These are phyloP conservation scores for Periconia digitata DNA, from an alignment of 2,329 filamentous ascomycete genomes.

Conservation along the genomic window DNA sequence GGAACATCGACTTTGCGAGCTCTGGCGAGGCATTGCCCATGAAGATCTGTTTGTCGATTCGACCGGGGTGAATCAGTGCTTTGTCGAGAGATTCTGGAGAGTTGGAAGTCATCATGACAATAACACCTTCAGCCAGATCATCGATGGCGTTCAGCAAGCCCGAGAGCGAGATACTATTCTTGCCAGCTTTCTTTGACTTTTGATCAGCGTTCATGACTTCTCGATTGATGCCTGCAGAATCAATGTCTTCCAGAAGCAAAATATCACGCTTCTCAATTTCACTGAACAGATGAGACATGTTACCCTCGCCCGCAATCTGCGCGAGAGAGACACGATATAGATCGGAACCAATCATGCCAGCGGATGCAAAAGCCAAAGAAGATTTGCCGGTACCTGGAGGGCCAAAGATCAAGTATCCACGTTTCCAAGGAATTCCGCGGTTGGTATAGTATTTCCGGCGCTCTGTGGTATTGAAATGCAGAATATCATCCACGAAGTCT, in stretches of 20 bases:
- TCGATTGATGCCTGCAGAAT: constrained; percentile 80
- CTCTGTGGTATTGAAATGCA: background rate
- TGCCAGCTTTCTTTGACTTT: constrained; percentile 49
- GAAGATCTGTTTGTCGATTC: constrained; percentile 54
- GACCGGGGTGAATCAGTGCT: constrained; percentile 63
- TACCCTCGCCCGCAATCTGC: constrained; percentile 75
- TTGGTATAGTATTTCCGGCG: constrained; percentile 76
- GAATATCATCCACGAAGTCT: constrained; percentile 6
- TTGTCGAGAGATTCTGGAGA: constrained; percentile 39
- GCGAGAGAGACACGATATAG: constrained; percentile 84
- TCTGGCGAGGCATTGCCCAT: constrained; percentile 16
- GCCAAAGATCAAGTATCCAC: constrained; percentile 81
- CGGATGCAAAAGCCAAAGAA: constrained; percentile 87
- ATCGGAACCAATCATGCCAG: constrained; percentile 81
- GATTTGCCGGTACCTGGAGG: constrained; percentile 87
- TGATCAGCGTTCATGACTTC: constrained; percentile 61
- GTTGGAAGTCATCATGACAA: constrained; percentile 35
- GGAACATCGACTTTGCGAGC: constrained; percentile 20
- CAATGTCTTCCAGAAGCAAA: constrained; percentile 80
- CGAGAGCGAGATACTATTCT: constrained; percentile 87
- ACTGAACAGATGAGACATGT: constrained; percentile 78
- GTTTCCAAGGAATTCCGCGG: constrained; percentile 83
- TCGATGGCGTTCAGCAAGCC: constrained; percentile 70
- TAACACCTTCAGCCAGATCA: constrained; percentile 2
- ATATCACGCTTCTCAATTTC: constrained; percentile 77